Evolutionary conservation across 345 rosid species (phyloP).

Genomic region (Arabidopsis suecica): DNA sequence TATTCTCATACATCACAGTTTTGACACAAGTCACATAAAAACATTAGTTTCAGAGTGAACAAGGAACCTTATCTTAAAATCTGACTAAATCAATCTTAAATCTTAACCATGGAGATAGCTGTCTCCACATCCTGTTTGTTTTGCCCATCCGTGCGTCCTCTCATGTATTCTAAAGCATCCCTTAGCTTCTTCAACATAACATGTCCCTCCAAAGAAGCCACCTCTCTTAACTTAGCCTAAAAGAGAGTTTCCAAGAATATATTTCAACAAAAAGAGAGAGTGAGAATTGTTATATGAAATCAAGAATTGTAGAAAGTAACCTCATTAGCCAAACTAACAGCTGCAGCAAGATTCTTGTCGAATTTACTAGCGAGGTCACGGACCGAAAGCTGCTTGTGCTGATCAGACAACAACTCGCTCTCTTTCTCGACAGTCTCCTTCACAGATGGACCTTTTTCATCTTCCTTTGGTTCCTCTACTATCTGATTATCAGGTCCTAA

Average conservation of each 20-base stretch:
- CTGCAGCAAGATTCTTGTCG: slow-evolving; percentile 87
- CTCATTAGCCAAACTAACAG: slow-evolving; percentile 86
- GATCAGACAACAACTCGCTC: slow-evolving; percentile 69
- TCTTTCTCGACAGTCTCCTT: slow-evolving; percentile 87
- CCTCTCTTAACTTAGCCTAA: slow-evolving; percentile 87
- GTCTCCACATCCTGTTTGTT: slow-evolving; percentile 95
- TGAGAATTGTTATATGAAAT: not conserved
- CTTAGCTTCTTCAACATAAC: slow-evolving; percentile 98
- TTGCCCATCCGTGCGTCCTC: slow-evolving; percentile 82
- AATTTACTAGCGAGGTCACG: slow-evolving; percentile 98
- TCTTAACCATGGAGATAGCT: slow-evolving; percentile 81
- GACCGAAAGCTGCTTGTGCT: slow-evolving; percentile 95
- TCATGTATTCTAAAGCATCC: slow-evolving; percentile 94
- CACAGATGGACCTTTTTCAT: slow-evolving; percentile 70
- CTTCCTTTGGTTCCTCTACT: slow-evolving; percentile 88
- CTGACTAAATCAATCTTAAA: slow-evolving; percentile 43
- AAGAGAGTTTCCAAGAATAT: not conserved
- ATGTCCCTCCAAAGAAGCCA: slow-evolving; percentile 96
- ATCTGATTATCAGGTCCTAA: slow-evolving; percentile 90
- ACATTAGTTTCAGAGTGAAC: slow-evolving; percentile 10
- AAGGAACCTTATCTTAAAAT: not conserved
- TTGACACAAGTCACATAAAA: not conserved
- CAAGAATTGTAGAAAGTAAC: slow-evolving; percentile 44
- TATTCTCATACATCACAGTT: slow-evolving; percentile 34
- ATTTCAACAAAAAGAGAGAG: not conserved